phyloP scores from a whole-genome alignment of 2,329 filamentous ascomycete genomes.

The Trichoderma sp. region DNA sequence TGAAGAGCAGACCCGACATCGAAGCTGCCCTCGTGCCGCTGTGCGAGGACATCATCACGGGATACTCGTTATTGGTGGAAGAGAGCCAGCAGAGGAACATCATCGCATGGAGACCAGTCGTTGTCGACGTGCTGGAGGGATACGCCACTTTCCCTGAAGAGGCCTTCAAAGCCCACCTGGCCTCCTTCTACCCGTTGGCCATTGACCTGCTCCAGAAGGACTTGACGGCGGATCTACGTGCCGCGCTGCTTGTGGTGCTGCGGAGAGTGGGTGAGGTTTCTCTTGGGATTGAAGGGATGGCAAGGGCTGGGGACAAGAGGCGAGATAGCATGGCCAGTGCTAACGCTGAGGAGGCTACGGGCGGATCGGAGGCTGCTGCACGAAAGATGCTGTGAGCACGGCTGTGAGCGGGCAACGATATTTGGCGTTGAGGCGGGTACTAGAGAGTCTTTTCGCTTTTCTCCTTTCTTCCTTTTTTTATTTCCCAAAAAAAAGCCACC shows the following conservation, averaged over 20 bases:
- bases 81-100: constrained; percentile 98
- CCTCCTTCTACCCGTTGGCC: constrained; percentile 79
- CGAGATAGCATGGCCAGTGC: constrained; percentile 42
- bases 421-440: constrained; percentile 32
- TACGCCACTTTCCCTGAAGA: constrained; percentile 78
- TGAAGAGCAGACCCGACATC: constrained; percentile 74
- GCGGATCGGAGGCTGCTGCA: constrained; percentile 34
- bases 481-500: not conserved
- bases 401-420: constrained; percentile 17
- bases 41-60: constrained; percentile 87
- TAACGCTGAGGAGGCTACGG: constrained; percentile 29
- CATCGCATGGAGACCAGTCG: constrained; percentile 92
- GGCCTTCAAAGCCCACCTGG: constrained; percentile 76
- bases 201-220: constrained; percentile 82
- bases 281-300: constrained; percentile 54
- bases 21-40: constrained; percentile 90
- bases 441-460: constrained; percentile 25
- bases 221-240: constrained; percentile 72
- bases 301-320: constrained; percentile 32
- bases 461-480: not conserved
- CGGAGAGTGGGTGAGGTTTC: constrained; percentile 78
- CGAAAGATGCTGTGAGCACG: constrained; percentile 35
- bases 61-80: constrained; percentile 83
- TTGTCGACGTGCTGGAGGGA: constrained; percentile 93
- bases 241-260: constrained; percentile 73